Evolutionary conservation across 192 early-diverging fungal genomes (phyloP).

Genomic region (Mortierella claussenii): DNA sequence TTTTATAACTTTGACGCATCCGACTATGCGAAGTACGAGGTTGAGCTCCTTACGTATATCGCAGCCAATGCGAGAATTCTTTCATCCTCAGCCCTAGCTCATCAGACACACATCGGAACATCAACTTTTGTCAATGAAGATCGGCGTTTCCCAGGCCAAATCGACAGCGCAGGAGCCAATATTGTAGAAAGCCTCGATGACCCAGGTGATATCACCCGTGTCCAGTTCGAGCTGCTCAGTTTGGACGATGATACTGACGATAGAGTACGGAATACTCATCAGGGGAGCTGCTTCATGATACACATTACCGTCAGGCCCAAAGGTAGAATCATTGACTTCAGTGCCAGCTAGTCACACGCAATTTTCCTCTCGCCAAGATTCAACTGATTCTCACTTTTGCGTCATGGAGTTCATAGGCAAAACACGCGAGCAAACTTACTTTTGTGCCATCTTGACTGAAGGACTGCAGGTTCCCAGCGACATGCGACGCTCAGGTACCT

Average conservation of each 20-base stretch:
- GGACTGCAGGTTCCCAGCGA: background rate
- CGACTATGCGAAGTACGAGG: slow-evolving; percentile 15
- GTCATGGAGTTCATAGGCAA: slow-evolving; percentile 18
- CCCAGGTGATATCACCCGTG: slow-evolving; percentile 27
- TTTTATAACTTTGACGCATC: slow-evolving; percentile 23
- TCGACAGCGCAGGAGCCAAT: slow-evolving; percentile 26
- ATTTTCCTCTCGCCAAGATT: too few relatives aligned
- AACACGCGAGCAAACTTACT: slow-evolving; percentile 22
- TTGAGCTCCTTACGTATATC: slow-evolving; percentile 32
- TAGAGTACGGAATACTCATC: background rate
- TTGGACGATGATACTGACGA: slow-evolving; percentile 2
- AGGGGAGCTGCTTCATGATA: slow-evolving; percentile 10
- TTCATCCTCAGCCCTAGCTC: slow-evolving; percentile 6
- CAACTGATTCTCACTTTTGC: too few relatives aligned
- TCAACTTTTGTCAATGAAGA: slow-evolving; percentile 1
- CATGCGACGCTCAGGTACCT: background rate
- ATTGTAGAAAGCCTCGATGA: slow-evolving; percentile 26
- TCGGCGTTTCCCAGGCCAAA: slow-evolving; percentile 27
- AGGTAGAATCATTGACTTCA: slow-evolving; percentile 12
- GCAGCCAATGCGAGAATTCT: slow-evolving; percentile 35
- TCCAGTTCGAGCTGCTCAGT: slow-evolving; percentile 15
- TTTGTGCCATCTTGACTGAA: slow-evolving; percentile 17
- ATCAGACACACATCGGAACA: background rate
- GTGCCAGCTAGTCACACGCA: too few relatives aligned
- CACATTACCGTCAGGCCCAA: slow-evolving; percentile 39